Percentiles rank a stretch among this genome's conserved stretches.
phyloP scores from a whole-genome alignment of 164 flowering plant genomes.

The Vitis riparia region DNA sequence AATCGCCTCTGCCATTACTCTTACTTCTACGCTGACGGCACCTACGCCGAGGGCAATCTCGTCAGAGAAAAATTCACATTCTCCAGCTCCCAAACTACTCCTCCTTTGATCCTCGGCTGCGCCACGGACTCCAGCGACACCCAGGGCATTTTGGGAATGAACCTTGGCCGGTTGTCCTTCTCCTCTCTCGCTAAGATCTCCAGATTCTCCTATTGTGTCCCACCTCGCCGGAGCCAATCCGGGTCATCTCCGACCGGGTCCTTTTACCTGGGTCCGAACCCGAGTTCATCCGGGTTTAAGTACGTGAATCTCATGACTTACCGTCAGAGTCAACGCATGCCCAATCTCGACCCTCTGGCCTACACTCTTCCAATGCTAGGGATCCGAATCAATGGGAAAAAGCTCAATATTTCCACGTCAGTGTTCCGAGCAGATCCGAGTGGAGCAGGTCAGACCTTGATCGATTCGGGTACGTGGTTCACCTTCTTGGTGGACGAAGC shows the following conservation, averaged over 20 bases:
- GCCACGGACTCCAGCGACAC: conserved; percentile 38
- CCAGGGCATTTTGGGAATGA: conserved; percentile 89
- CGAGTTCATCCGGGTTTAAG: conserved; percentile 38
- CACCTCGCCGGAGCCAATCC: conserved; percentile 27
- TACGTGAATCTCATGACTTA: conserved; percentile 47
- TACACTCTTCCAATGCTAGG: conserved; percentile 60
- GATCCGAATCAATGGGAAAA: conserved; percentile 46
- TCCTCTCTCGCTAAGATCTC: conserved; percentile 55
- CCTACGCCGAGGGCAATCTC: conserved; percentile 77
- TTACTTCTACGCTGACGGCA: conserved; percentile 85
- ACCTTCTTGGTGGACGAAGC: conserved; percentile 68
- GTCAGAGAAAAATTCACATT: conserved; percentile 59
- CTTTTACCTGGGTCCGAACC: conserved; percentile 64
- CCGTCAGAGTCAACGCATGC: conserved; percentile 40
- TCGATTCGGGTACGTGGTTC: conserved; percentile 78
- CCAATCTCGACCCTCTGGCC: conserved; percentile 65
- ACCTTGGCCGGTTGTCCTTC: conserved; percentile 66
- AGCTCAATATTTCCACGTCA: conserved; percentile 39
- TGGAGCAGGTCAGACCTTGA: conserved; percentile 77
- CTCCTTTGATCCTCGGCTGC: conserved; percentile 70
- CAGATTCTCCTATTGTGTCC: conserved; percentile 72
- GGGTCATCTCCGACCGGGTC: conserved; percentile 36
- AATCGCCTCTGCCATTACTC: conserved; percentile 78
- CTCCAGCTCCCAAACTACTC: conserved; percentile 43
- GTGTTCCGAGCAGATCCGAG: conserved; percentile 56